Evolutionary conservation across 2,329 filamentous ascomycete genomes (phyloP).

Genomic region (Colletotrichum sublineola): DNA sequence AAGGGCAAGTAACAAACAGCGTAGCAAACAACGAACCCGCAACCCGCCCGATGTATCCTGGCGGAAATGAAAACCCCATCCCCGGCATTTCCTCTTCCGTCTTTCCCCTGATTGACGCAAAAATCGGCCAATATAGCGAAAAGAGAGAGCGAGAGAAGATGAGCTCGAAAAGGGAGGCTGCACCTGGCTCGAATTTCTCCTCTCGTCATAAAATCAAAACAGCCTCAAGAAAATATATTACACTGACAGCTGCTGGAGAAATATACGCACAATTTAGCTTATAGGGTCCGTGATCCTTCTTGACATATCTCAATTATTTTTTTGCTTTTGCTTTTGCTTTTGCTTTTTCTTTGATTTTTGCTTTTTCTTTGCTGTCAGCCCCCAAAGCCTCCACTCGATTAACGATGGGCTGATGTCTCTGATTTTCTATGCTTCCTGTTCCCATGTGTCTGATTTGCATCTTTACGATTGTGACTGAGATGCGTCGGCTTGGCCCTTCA

Average conservation of each 20-base stretch:
- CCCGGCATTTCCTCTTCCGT: neutral
- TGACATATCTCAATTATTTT: too few relatives aligned
- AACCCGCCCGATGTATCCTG: neutral
- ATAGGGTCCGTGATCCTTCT: neutral
- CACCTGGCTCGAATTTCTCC: constrained; percentile 21
- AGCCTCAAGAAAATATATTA: neutral
- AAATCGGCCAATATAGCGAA: neutral
- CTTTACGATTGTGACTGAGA: neutral
- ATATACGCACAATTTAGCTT: neutral
- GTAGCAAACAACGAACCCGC: neutral
- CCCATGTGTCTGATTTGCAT: constrained; percentile 9
- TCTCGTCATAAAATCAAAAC: neutral
- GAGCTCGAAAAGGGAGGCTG: constrained; percentile 2
- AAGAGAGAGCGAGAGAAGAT: constrained; percentile 1
- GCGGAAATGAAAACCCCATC: constrained; percentile 8
- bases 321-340: constrained; percentile 5
- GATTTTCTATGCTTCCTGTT: constrained; percentile 7
- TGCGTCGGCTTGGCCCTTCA: neutral
- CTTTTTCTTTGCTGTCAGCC: neutral
- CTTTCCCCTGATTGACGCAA: neutral
- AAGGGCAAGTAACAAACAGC: constrained; percentile 1
- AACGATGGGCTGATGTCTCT: constrained; percentile 23
- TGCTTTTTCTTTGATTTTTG: neutral
- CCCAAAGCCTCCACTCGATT: neutral
- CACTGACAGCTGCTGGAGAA: neutral